These are phyloP conservation scores for Porcisia hertigi DNA, from an alignment of 208 protist genomes.

Conservation along the genomic window DNA sequence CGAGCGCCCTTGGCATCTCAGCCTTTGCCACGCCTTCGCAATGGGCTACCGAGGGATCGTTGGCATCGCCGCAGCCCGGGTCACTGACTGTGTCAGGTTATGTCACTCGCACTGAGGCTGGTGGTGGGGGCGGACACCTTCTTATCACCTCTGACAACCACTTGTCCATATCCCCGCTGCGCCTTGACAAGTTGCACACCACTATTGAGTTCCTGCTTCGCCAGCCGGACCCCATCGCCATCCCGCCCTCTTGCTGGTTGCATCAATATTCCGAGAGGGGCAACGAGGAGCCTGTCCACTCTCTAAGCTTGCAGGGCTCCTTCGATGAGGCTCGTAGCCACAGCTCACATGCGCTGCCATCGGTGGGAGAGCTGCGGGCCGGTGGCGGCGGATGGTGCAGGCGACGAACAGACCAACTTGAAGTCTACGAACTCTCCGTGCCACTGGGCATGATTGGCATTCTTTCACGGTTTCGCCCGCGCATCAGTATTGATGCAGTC, in stretches of 20 bases:
- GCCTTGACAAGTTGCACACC: slow-evolving; percentile 50
- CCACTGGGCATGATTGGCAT: slow-evolving; percentile 58
- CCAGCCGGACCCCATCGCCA: slow-evolving; percentile 48
- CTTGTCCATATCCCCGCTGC: slow-evolving; percentile 41
- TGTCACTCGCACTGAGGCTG: slow-evolving; percentile 9
- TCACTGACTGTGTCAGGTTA: neutral
- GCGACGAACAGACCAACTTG: slow-evolving; percentile 18
- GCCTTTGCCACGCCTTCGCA: neutral
- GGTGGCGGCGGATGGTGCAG: slow-evolving; percentile 19
- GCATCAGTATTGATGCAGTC: slow-evolving; percentile 51
- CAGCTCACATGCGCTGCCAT: neutral
- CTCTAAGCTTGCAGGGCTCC: neutral
- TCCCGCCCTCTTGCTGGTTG: slow-evolving; percentile 35
- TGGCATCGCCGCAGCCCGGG: neutral
- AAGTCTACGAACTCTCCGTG: slow-evolving; percentile 51
- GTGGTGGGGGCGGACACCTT: slow-evolving; percentile 21
- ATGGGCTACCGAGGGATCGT: neutral
- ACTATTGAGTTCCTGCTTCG: slow-evolving; percentile 50
- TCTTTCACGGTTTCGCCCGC: slow-evolving; percentile 55
- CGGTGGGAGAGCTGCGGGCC: neutral
- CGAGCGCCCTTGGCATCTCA: neutral
- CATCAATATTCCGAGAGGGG: slow-evolving; percentile 13
- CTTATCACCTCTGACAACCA: slow-evolving; percentile 26
- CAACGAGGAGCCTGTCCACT: neutral
- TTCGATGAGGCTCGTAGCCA: neutral